Conservation (phyloP, 2,329 filamentous ascomycete genomes). For the Ceratocystis huliohia region DNA sequence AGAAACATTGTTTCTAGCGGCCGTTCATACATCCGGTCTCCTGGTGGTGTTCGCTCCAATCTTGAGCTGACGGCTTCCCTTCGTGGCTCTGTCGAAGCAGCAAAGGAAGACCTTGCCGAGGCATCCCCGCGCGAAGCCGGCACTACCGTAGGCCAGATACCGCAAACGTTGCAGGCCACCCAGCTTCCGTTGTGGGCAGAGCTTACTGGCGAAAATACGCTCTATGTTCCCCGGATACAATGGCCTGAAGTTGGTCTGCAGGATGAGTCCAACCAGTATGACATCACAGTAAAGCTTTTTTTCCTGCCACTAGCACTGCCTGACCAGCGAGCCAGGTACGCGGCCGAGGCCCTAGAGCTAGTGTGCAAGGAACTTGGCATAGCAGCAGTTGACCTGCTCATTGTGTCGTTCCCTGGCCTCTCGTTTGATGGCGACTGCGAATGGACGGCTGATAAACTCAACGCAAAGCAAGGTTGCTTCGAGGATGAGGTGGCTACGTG, state of each 20-base stretch:
- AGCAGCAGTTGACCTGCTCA: conserved; percentile 67
- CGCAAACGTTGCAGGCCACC: conserved; percentile 26
- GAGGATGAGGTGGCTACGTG: conserved; percentile 57
- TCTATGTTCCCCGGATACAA: conserved; percentile 70
- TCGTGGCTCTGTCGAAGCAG: conserved; percentile 65
- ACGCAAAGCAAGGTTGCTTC: conserved; percentile 49
- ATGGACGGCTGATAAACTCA: conserved; percentile 54
- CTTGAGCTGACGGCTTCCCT: conserved; percentile 84
- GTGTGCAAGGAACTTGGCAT: conserved; percentile 71
- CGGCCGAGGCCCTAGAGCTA: conserved; percentile 63
- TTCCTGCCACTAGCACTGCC: conserved; percentile 63
- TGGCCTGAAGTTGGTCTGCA: conserved; percentile 57
- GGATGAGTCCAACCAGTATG: conserved; percentile 75
- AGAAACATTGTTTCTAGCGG: conserved; percentile 72
- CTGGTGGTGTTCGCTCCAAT: conserved; percentile 71
- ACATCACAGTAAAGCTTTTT: conserved; percentile 92
- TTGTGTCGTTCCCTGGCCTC: conserved; percentile 85
- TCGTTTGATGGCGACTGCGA: conserved; percentile 89
- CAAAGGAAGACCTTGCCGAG: conserved; percentile 47
- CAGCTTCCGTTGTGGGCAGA: conserved; percentile 53
- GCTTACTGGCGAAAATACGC: conserved; percentile 38
- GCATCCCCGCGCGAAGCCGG: background rate
- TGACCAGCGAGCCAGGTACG: conserved; percentile 54
- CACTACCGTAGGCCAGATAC: conserved; percentile 18
- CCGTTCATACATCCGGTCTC: conserved; percentile 70